Evolutionary conservation across 2,329 filamentous ascomycete species (phyloP), one percentile per base, ranked within the genome.

Genomic region (Cryoendolithus antarcticus): DNA sequence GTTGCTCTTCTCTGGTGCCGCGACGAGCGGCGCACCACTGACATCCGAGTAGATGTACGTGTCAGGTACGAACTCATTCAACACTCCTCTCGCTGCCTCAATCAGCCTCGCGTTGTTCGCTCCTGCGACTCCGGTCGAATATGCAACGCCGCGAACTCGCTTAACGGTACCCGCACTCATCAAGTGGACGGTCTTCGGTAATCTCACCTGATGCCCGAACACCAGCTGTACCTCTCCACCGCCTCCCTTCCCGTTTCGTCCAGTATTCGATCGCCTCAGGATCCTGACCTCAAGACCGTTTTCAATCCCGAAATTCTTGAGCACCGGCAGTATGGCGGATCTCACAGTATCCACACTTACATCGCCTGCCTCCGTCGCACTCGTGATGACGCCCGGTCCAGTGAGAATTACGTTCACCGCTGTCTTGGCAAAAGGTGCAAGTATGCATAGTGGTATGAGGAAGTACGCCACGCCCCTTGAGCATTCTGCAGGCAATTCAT

Each of bases 51-150:
- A 93, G 47, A 98, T 79, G 59, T 95, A 91, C 32, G 93, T 89
- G 57, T 98, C 91, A 5, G 81, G 76, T 3, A 84, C 80, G 41
- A 98, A 72, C 4, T 78, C 71, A 58, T 98, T 98, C 34, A 98
- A 69, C 8, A 98, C 72, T 35, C 86, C 86, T 50, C 89, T 73
- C 8, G 88, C 86, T 2, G 82, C 76, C 55, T 94, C 84, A 54
- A 96, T 98, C 83, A 95, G 93, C 47, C 91, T 74, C 45, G 82
- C 84, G 58, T 96, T 98, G 60, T 95, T 95, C 36, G 82, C 86
- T 0, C 84, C 89, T 8, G 84, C 83, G 1, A 96, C 88, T 34
- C 93, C 91, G 1, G 85, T 86, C 40, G 83, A 82, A 63, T 96
- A 98, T 35, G 91, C 88, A 32, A 98, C 91, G 43, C 91, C 91